Conservation (phyloP, 768 basidiomycete genomes). For the Boletus sp. region DNA sequence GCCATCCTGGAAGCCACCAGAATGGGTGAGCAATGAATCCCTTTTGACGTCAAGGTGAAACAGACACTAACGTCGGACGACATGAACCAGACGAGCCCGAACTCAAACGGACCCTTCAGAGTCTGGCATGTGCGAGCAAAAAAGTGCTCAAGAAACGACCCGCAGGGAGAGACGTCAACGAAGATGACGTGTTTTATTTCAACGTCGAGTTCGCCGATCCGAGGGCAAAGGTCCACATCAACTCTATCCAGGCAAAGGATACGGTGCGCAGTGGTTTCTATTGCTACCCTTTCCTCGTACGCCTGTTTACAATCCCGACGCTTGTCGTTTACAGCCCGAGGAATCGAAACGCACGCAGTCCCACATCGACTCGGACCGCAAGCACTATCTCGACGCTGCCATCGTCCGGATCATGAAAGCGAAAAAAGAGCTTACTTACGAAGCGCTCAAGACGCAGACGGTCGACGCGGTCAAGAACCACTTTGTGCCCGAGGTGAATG, state of each 20-base stretch:
- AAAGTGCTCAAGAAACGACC: slow-evolving; percentile 84
- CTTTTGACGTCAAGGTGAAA: neutral
- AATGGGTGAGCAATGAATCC: slow-evolving; percentile 55
- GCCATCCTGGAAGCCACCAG: slow-evolving; percentile 68
- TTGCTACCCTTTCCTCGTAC: neutral
- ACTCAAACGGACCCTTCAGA: slow-evolving; percentile 83
- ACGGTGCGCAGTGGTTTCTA: slow-evolving; percentile 53
- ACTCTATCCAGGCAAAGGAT: slow-evolving; percentile 93
- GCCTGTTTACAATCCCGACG: neutral
- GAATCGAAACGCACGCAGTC: slow-evolving; percentile 81
- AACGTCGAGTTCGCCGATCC: slow-evolving; percentile 83
- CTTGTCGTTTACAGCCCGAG: slow-evolving; percentile 54
- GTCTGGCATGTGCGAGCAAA: slow-evolving; percentile 88
- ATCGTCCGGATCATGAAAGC: slow-evolving; percentile 98
- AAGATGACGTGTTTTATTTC: slow-evolving; percentile 75
- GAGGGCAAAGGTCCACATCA: slow-evolving; percentile 82
- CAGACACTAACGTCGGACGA: neutral
- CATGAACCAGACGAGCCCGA: slow-evolving; percentile 59
- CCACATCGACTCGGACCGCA: slow-evolving; percentile 84
- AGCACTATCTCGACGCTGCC: slow-evolving; percentile 85
- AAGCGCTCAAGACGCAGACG: slow-evolving; percentile 77
- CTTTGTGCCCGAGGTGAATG: slow-evolving; percentile 80
- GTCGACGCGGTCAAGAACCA: slow-evolving; percentile 86
- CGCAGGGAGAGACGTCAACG: slow-evolving; percentile 70
- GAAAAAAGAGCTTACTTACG: slow-evolving; percentile 78